Evolutionary conservation across 2,329 filamentous ascomycete species (phyloP), one percentile per base, ranked within the genome.

Genomic region (Decorospora gaudefroyi): DNA sequence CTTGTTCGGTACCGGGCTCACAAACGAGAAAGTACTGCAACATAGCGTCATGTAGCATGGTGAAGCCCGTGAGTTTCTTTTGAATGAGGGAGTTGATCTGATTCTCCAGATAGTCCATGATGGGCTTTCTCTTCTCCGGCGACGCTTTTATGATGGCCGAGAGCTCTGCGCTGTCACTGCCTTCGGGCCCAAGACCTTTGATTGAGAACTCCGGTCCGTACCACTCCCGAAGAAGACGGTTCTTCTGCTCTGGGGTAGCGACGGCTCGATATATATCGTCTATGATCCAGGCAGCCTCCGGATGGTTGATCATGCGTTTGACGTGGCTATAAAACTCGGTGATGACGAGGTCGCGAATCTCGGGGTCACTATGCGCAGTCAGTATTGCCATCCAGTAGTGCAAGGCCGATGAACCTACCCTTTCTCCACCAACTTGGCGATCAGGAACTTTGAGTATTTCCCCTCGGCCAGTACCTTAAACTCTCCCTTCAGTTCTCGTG

Each of bases 31-130:
- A 96, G 72, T 96, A 99, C 69, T 99, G 92, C 47, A 96, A 78
- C 91, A 99, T 96, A 35, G 93, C 93, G 64, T 97, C 93, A 71
- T 99, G 95, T 13, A 99, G 82, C 81, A 99, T 95, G 2, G 92
- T 97, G 73, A 99, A 97, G 7, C 90, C 92, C 1, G 90, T 95
- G 74, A 93, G 85, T 74, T 93, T 93, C 81, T 99, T 99, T 73
- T 99, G 91, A 33, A 97, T 81, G 28, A 99, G 81, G 51, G 87
- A 84, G 72, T 96, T 96, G 76, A 95, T 93, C 74, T 96, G 82
- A 57, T 89, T 87, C 54, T 86, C 80, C 41, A 97, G 77, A 65
- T 88, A 87, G 67, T 86, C 86, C 85, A 97, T 88, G 55, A 96
- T 91, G 0, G 89, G 84, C 10, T 81, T 83, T 50, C 90, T 83